Conservation (phyloP, 148 eudicot species). For the Cornus controversa region DNA sequence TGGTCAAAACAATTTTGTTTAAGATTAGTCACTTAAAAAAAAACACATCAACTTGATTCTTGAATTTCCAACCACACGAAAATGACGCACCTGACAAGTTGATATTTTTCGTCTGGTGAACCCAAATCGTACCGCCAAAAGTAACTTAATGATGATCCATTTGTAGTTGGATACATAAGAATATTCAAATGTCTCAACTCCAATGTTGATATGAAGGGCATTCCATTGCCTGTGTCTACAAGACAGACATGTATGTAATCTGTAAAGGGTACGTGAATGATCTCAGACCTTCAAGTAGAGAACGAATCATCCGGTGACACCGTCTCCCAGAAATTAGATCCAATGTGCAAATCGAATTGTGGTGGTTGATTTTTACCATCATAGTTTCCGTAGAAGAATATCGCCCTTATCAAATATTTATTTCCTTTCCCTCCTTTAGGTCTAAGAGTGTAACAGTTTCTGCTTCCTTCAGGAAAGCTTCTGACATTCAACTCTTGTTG, state of each 20-base stretch:
- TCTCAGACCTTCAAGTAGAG: not conserved
- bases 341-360: slow-evolving; percentile 32
- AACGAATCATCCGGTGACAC: not conserved
- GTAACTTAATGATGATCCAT: slow-evolving; percentile 23
- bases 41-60: too few species aligned
- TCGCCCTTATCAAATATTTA: slow-evolving; percentile 35
- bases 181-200: slow-evolving; percentile 30
- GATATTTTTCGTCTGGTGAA: not conserved
- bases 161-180: slow-evolving; percentile 11
- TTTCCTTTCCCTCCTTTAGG: slow-evolving; percentile 19
- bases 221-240: slow-evolving; percentile 24
- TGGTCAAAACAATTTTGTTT: too few species aligned
- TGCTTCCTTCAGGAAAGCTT: slow-evolving; percentile 39
- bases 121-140: slow-evolving; percentile 5
- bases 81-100: too few species aligned
- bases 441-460: slow-evolving; percentile 40
- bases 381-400: slow-evolving; percentile 44
- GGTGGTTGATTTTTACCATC: slow-evolving; percentile 21
- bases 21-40: too few species aligned
- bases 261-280: slow-evolving; percentile 23
- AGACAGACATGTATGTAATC: slow-evolving; percentile 38
- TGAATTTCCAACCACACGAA: too few species aligned
- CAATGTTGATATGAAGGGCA: slow-evolving; percentile 41
- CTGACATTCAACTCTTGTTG: slow-evolving; percentile 15
- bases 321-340: slow-evolving; percentile 33